Base-by-base conservation (phyloP, 2,329 filamentous ascomycete genomes). In the Ascochyta fabae region DNA sequence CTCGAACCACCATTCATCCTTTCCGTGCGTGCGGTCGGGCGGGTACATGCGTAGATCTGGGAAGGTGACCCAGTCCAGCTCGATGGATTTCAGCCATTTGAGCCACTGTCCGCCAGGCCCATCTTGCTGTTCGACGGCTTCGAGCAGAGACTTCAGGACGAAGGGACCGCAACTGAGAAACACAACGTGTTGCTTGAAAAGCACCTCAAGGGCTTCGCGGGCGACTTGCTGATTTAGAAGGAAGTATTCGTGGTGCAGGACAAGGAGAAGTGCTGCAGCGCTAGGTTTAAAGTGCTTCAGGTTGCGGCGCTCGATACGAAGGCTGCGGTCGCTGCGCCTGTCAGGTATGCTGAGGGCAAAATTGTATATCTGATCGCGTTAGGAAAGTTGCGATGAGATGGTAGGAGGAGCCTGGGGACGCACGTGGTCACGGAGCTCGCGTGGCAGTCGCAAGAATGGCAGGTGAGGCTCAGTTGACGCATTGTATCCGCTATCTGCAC, bases 371-470 rank as follows among this genome's bases (percentile, higher is more conserved):
- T 73, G 45, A 22, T 33, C 24, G 10, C 13, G 15, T 48, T 26
- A 47, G 39, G 35, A 19, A 10, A n/a, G 23, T 39, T 15, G 22
- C 16, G 4, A 24, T 49, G 34, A 52, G 45, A 24, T 12, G 19
- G 41, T 10, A 26, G n/a, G 22, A 42, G 34, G 6, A 27, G 48
- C 42, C 38, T 41, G 19, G 26, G n/a, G 26, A 57, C 57, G 16
- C 58, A 71, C 71, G 59, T 71, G 66, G 56, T 77, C 71, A n/a
- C 74, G 70, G 23, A 77, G 65, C 57, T 77, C 74, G 39, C 71
- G 65, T 12, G 74, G 74, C 12, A 77, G 64, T 7, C 53, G 44
- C 12, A 75, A 60, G 45, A 77, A 73, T 7, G 70, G 67, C 43
- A 70, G 72, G 26, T 59, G 19, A 16, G 56, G 53, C 16, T 22